Evolutionary conservation across 106 monocot genomes (phyloP).

Genomic region (Dendrobium chrysotoxum): DNA sequence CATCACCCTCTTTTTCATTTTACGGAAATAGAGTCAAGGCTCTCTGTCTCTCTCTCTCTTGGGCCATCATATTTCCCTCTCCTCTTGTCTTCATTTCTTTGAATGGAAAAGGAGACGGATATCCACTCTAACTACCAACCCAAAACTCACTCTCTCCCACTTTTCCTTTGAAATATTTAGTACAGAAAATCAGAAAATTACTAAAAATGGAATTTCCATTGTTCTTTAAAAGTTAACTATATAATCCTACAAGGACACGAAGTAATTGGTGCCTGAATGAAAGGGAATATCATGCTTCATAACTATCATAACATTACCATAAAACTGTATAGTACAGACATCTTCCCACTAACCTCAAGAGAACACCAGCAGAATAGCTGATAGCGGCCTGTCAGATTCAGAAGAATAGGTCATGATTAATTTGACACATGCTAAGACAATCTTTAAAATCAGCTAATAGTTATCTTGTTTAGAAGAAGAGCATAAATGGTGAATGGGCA

Average conservation of each 20-base stretch:
- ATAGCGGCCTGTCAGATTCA: slow-evolving; percentile 64
- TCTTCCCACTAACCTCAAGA: slow-evolving; percentile 59
- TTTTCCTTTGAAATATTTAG: neutral
- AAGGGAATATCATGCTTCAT: neutral
- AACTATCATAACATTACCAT: neutral
- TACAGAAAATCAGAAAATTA: neutral
- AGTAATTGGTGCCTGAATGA: neutral
- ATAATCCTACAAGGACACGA: neutral
- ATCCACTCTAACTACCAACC: neutral
- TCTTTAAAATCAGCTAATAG: neutral
- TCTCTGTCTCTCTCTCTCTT: neutral
- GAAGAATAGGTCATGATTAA: neutral
- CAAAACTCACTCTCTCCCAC: neutral
- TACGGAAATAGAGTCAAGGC: neutral
- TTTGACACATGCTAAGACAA: slow-evolving; percentile 1
- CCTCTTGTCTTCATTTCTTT: no score
- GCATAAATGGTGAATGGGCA: neutral
- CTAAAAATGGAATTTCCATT: neutral
- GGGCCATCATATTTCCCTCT: no score
- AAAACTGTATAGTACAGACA: neutral
- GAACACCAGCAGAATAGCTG: slow-evolving; percentile 76
- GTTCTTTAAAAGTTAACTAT: neutral
- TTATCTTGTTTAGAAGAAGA: neutral
- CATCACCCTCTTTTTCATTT: neutral
- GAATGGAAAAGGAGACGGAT: no score